phyloP scores from a whole-genome alignment of 2,329 filamentous ascomycete genomes.

The Pseudogymnoascus pannorum region DNA sequence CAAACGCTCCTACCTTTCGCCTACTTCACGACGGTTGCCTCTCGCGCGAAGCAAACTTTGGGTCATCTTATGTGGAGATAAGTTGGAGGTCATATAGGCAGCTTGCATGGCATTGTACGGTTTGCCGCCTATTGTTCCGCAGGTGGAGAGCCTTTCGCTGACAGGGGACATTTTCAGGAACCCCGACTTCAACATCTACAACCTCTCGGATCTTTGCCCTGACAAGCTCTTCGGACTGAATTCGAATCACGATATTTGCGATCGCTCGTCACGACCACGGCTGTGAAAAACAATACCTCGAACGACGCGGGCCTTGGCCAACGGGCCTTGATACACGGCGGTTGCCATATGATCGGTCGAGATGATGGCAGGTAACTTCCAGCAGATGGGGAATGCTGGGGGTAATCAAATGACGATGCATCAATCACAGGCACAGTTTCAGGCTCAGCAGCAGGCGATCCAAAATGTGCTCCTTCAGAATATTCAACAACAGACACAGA shows the following conservation, averaged over 20 bases:
- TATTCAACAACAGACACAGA: conserved; percentile 15
- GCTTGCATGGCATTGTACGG: conserved; percentile 6
- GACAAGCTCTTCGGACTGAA: background rate
- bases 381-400: conserved; percentile 24
- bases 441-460: conserved; percentile 17
- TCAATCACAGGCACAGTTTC: conserved; percentile 2
- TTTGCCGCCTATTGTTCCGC: conserved; percentile 3
- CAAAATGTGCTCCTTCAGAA: conserved; percentile 23
- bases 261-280: background rate
- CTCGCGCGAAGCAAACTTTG: conserved; percentile 1
- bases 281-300: background rate
- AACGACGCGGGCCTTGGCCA: conserved; percentile 5
- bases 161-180: conserved; percentile 2
- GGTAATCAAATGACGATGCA: conserved; percentile 20
- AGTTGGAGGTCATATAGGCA: conserved; percentile 5
- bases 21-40: conserved; percentile 1
- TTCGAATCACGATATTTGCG: conserved; percentile 4
- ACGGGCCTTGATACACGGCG: conserved; percentile 1
- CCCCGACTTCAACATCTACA: conserved; percentile 7
- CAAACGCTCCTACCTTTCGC: background rate
- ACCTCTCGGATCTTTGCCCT: background rate
- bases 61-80: background rate
- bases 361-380: conserved; percentile 29
- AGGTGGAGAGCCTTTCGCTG: background rate
- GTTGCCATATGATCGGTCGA: conserved; percentile 15